A percentile compares a stretch with the other conserved stretches of the same genome.
Conservation (phyloP, 495 filamentous ascomycete species). For the Podospora didyma region DNA sequence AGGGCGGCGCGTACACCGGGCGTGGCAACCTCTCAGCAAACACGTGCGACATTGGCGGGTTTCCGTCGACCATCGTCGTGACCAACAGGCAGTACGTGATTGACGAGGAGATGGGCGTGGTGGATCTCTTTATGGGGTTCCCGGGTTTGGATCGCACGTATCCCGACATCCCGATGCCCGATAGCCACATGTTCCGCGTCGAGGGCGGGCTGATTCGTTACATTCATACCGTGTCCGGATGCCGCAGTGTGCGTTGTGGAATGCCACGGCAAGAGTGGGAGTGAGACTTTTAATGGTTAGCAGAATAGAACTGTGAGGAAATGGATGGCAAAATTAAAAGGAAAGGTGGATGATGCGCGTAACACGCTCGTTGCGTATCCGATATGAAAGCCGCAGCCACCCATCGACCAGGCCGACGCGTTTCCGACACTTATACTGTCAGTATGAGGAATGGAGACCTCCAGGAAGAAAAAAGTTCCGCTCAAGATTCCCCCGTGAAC, state of each 20-base stretch:
- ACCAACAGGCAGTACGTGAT: slow-evolving; percentile 33
- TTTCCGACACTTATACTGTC: no score
- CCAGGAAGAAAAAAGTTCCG: no score
- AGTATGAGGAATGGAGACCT: no score
- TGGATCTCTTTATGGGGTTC: slow-evolving; percentile 30
- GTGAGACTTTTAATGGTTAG: no score
- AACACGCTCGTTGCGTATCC: no score
- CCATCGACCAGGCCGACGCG: no score
- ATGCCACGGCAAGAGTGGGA: not conserved
- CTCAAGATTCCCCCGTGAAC: no score
- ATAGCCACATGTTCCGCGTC: slow-evolving; percentile 32
- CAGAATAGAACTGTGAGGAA: no score
- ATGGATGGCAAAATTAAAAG: no score
- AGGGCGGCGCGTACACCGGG: slow-evolving; percentile 31
- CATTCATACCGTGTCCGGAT: slow-evolving; percentile 27
- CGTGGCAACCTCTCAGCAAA: slow-evolving; percentile 22
- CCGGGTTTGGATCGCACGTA: slow-evolving; percentile 26
- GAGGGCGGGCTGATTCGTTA: slow-evolving; percentile 32
- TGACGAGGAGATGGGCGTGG: slow-evolving; percentile 32
- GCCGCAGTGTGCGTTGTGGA: not conserved
- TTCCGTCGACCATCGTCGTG: slow-evolving; percentile 26
- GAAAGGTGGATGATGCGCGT: no score
- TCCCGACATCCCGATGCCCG: slow-evolving; percentile 21
- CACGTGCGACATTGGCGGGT: slow-evolving; percentile 25
- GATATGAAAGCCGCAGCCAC: no score